These are phyloP conservation scores for Plasmodium billcollinsi DNA, from an alignment of 169 alveolate genomes.

Conservation along the genomic window DNA sequence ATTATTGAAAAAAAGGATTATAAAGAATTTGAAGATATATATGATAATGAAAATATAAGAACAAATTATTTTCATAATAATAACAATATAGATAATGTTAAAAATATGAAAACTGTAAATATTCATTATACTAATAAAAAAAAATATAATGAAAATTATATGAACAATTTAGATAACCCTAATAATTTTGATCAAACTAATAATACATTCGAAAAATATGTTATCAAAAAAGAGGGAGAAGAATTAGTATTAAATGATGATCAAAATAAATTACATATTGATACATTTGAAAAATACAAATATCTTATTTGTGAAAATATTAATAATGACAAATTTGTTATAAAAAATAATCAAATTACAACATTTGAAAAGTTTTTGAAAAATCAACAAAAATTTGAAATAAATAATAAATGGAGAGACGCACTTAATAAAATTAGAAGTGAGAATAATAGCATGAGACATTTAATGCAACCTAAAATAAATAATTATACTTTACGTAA, in stretches of 20 bases:
- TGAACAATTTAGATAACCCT: neutral
- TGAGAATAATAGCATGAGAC: neutral
- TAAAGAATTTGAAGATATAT: neutral
- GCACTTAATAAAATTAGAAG: neutral
- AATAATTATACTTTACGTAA: neutral
- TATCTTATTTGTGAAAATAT: conserved; percentile 39
- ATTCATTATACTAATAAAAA: neutral
- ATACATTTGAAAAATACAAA: conserved; percentile 29
- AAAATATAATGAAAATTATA: neutral
- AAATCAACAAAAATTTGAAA: neutral
- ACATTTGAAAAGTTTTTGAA: conserved; percentile 47
- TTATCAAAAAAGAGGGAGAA: neutral
- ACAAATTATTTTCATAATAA: neutral
- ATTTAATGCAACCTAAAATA: neutral
- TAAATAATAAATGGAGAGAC: conserved; percentile 32
- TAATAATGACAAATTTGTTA: conserved; percentile 67
- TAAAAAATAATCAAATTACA: conserved; percentile 52
- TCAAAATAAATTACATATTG: conserved; percentile 19
- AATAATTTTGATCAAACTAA: neutral
- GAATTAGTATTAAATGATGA: neutral
- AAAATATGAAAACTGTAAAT: neutral
- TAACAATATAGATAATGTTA: neutral
- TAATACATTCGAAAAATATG: neutral
- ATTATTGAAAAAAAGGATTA: neutral
- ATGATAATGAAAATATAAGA: neutral